A percentile compares a stretch with the other conserved stretches of the same genome.
These are phyloP conservation scores for Tetrapisispora fleetii DNA, from an alignment of 805 yeast species.

Conservation along the genomic window DNA sequence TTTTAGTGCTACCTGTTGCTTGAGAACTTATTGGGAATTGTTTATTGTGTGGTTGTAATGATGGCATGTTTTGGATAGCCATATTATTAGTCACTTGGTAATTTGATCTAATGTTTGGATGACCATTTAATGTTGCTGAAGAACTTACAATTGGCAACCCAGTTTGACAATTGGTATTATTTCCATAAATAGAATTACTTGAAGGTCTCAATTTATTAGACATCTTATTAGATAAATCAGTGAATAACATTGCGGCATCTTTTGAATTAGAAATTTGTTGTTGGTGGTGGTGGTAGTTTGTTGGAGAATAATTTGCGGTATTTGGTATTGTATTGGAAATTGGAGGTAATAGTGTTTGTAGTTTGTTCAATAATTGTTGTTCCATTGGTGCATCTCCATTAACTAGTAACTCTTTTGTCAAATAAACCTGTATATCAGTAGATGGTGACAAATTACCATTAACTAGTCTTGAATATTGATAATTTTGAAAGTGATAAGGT, in stretches of 20 bases:
- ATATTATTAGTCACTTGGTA: not conserved
- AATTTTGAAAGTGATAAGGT: not conserved
- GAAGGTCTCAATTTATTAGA: not conserved
- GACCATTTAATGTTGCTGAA: not conserved
- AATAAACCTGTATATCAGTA: not conserved
- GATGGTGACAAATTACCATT: not conserved
- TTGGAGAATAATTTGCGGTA: not conserved
- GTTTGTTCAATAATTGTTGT: slow-evolving; percentile 13
- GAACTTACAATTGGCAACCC: not conserved
- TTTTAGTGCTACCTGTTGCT: not conserved
- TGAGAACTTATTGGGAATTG: not conserved
- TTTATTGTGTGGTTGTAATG: not conserved
- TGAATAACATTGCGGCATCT: slow-evolving; percentile 17
- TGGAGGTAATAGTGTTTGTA: slow-evolving; percentile 17
- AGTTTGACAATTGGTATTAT: not conserved
- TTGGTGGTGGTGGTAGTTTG: not conserved
- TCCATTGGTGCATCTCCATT: slow-evolving; percentile 14
- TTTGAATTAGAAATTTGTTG: not conserved
- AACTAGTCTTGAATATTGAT: not conserved
- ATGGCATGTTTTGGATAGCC: not conserved
- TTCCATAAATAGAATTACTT: not conserved
- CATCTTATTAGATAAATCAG: slow-evolving; percentile 17
- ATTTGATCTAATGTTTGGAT: not conserved
- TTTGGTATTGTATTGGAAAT: not conserved
- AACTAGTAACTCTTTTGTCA: slow-evolving; percentile 10